A percentile compares a stretch with the other conserved stretches of the same genome.
phyloP scores from a whole-genome alignment of 2,329 filamentous ascomycete species.

The Amauroascus niger region DNA sequence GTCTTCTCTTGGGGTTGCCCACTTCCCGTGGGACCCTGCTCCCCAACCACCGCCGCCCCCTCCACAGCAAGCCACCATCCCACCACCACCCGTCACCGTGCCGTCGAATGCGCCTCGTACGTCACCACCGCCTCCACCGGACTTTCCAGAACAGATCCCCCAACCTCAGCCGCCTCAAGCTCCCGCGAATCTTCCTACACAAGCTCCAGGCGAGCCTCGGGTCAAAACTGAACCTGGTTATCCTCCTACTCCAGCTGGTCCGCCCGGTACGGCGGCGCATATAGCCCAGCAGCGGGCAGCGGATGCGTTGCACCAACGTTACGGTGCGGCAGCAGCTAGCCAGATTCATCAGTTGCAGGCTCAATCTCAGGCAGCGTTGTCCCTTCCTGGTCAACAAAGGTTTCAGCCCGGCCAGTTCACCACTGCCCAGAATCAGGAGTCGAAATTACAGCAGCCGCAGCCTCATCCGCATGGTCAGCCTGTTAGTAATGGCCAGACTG shows the following conservation, averaged over 20 bases:
- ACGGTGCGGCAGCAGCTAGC: slow-evolving; percentile 34
- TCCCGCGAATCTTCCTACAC: neutral
- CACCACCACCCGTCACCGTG: slow-evolving; percentile 32
- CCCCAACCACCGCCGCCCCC: slow-evolving; percentile 47
- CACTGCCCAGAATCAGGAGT: slow-evolving; percentile 29
- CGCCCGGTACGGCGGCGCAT: slow-evolving; percentile 18
- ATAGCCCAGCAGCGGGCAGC: slow-evolving; percentile 47
- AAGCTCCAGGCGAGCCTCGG: slow-evolving; percentile 25
- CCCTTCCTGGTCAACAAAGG: slow-evolving; percentile 29
- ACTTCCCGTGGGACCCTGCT: slow-evolving; percentile 91
- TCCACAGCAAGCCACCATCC: slow-evolving; percentile 35
- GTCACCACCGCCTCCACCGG: slow-evolving; percentile 23
- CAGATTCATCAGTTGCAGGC: slow-evolving; percentile 39
- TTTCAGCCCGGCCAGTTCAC: slow-evolving; percentile 17
- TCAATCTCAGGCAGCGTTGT: slow-evolving; percentile 30
- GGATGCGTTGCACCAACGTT: slow-evolving; percentile 42
- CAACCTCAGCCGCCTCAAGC: slow-evolving; percentile 25
- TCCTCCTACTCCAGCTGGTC: slow-evolving; percentile 26
- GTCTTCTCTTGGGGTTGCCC: slow-evolving; percentile 70
- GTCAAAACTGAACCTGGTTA: slow-evolving; percentile 47
- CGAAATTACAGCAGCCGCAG: slow-evolving; percentile 31
- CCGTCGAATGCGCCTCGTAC: slow-evolving; percentile 37
- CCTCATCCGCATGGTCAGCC: slow-evolving; percentile 34
- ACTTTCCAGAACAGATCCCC: slow-evolving; percentile 23
- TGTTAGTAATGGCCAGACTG: slow-evolving; percentile 54